phyloP scores from a whole-genome alignment of 176 grass and related monocot genomes.

The Eragrostis curvula region DNA sequence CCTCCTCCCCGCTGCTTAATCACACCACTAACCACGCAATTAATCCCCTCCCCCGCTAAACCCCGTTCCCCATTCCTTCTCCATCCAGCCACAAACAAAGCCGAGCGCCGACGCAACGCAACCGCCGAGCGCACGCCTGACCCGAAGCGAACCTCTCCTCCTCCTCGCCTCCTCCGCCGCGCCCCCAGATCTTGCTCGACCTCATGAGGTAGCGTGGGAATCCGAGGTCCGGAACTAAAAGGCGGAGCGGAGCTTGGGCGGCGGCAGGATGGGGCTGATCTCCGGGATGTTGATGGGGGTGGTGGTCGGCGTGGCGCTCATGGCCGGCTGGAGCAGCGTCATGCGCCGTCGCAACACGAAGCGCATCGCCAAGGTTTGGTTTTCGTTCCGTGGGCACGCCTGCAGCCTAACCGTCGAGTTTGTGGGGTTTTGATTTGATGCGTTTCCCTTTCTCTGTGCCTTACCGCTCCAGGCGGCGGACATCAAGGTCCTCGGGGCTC shows the following conservation, averaged over 20 bases:
- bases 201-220: slow-evolving; percentile 6
- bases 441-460: neutral
- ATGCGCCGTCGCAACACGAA: slow-evolving; percentile 74
- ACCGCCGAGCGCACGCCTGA: neutral
- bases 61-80: neutral
- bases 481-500: slow-evolving; percentile 86
- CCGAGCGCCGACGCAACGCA: neutral
- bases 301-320: slow-evolving; percentile 71
- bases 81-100: slow-evolving; percentile 2
- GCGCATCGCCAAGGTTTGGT: slow-evolving; percentile 77
- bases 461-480: slow-evolving; percentile 70
- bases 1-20: slow-evolving; percentile 7
- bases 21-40: slow-evolving; percentile 10
- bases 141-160: neutral
- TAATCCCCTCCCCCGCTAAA: slow-evolving; percentile 14
- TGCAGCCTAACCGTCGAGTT: neutral
- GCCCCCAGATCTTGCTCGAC: slow-evolving; percentile 15
- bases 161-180: neutral
- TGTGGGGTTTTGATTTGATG: neutral
- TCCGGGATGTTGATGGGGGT: slow-evolving; percentile 89
- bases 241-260: slow-evolving; percentile 10
- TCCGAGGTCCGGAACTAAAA: neutral
- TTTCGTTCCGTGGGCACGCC: neutral
- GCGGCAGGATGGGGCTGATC: slow-evolving; percentile 71
- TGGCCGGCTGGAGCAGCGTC: slow-evolving; percentile 92